Conservation (phyloP, 179 eudicot species). For the Drosera spatulata region DNA sequence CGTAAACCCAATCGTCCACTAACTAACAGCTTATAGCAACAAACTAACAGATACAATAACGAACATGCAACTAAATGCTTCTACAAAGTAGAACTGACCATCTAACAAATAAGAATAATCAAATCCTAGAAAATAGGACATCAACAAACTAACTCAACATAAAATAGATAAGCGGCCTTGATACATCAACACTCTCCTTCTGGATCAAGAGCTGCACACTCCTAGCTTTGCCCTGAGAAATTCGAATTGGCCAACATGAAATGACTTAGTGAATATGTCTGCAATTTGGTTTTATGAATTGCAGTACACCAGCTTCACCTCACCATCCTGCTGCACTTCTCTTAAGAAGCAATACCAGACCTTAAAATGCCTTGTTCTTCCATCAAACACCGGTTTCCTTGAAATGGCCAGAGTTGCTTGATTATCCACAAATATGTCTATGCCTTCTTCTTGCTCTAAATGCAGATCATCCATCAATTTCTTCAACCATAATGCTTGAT, state of each 20-base stretch:
- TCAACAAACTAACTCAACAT: too few species aligned
- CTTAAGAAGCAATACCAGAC: not conserved
- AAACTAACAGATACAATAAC: too few species aligned
- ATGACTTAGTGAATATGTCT: not conserved
- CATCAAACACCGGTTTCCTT: not conserved
- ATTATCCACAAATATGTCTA: too few species aligned
- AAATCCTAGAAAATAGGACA: too few species aligned
- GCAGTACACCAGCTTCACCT: not conserved
- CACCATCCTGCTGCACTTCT: not conserved
- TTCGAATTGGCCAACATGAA: not conserved
- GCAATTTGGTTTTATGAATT: not conserved
- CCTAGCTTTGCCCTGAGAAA: not conserved
- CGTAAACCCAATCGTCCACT: too few species aligned
- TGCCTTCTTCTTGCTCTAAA: too few species aligned
- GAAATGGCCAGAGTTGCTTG: too few species aligned
- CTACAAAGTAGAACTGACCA: too few species aligned
- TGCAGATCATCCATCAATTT: not conserved
- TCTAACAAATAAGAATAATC: too few species aligned
- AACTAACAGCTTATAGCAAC: too few species aligned
- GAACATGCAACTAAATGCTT: too few species aligned
- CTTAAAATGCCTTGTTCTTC: not conserved
- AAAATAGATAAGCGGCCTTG: too few species aligned
- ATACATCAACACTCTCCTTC: slow-evolving; percentile 3
- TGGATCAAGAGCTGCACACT: not conserved
- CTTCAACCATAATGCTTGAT: not conserved